Evolutionary conservation across 1,139 yeast species (phyloP), one percentile per base, ranked within the genome.

Genomic region (Waltiozyma sp.): DNA sequence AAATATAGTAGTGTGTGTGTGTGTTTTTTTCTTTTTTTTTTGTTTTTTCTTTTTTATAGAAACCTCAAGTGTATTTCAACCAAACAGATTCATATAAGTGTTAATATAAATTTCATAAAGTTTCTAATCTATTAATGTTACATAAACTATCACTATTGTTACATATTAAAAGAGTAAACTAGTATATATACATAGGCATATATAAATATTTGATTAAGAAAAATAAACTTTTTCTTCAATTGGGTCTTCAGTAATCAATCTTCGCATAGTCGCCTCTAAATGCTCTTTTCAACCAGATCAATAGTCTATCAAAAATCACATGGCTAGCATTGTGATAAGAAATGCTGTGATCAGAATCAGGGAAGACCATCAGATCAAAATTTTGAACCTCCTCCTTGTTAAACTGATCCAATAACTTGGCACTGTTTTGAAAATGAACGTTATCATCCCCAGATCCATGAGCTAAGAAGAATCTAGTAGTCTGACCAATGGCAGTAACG

Each of bases 391-490:
- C 68, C 11, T 65, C 72, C 43, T 78, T 55, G 55, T 82, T 75
- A 48, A 82, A 68, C 47, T 70, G 66, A 56, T 83, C 91, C 43
- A 83, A 57, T 19, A 83, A 64, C 56, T 76, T 77, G 49, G 80
- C 69, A 19, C 82, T 67, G 60, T 83, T 80, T 57, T 83, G 93
- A 57, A 81, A 73, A 60, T 83, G 93, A 37, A 83, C 93, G 49
- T 83, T 83, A 58, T 83, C 93, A 60, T 83, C 93, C 18, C 89
- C 91, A 1, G 85, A 74, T 10, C 93, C 93, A 59, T 83, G 93
- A 69, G 82, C 80, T 41, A 83, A 59, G 47, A 83, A 65, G 55
- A 83, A 82, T 53, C 86, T 68, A 42, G 66, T 69, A n/a, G 52
- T 69, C 58, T 54, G 65, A 53, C 60, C 80, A 67, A 56, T 66